Evolutionary conservation across 129 eudicot species (phyloP).

Genomic region (Tagetes patula): DNA sequence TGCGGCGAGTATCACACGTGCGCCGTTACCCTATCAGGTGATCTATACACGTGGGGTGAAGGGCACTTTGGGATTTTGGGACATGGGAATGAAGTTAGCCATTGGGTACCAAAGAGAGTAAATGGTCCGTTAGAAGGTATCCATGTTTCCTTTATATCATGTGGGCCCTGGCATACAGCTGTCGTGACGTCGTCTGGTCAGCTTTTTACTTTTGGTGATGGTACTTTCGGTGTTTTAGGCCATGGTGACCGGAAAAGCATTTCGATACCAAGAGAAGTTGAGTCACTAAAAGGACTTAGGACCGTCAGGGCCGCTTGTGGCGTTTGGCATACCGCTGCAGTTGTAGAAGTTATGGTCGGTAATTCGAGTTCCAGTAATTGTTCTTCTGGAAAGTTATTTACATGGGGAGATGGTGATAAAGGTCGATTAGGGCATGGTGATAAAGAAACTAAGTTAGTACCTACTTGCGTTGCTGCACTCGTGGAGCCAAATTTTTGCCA

Average conservation of each 20-base stretch:
- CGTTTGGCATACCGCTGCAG: constrained; percentile 95
- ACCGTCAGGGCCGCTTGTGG: constrained; percentile 86
- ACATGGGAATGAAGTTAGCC: constrained; percentile 68
- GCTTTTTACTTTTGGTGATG: constrained; percentile 88
- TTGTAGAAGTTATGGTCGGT: constrained; percentile 55
- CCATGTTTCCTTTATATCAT: constrained; percentile 64
- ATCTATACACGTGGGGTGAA: constrained; percentile 92
- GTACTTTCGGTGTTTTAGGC: constrained; percentile 92
- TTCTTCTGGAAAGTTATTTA: constrained; percentile 68
- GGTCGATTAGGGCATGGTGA: constrained; percentile 89
- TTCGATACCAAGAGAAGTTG: constrained; percentile 73
- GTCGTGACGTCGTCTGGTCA: constrained; percentile 70
- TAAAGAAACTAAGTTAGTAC: constrained; percentile 57
- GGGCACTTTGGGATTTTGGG: constrained; percentile 81
- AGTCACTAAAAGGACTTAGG: constrained; percentile 58
- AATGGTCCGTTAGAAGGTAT: constrained; percentile 69
- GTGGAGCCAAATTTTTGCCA: constrained; percentile 48
- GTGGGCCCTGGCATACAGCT: constrained; percentile 99
- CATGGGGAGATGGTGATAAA: constrained; percentile 98
- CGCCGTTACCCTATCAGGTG: constrained; percentile 85
- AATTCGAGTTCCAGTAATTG: constrained; percentile 41
- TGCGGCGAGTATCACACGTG: constrained; percentile 92
- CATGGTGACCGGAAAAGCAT: constrained; percentile 58
- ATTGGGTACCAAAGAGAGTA: constrained; percentile 87
- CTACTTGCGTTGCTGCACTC: constrained; percentile 59